Percentiles rank a stretch among this genome's conserved stretches.
Conservation (phyloP, 148 eudicot species). For the Suaeda aralocaspica region DNA sequence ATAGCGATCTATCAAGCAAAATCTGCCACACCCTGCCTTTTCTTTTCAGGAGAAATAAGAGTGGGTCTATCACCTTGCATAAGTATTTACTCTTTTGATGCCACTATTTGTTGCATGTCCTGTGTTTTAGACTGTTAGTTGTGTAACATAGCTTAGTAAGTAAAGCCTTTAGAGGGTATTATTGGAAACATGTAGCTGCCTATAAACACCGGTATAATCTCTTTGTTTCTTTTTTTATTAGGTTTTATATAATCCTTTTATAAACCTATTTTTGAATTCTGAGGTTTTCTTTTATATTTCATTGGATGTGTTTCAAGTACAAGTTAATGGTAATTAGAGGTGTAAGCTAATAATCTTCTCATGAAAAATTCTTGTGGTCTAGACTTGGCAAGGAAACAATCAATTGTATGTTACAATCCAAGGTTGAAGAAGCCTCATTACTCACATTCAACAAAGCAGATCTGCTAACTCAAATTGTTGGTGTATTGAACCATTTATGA, state of each 20-base stretch:
- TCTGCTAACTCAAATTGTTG: neutral
- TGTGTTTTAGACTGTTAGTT: neutral
- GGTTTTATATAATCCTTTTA: neutral
- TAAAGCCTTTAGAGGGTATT: neutral
- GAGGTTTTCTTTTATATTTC: too few relatives aligned
- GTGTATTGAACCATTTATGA: too few relatives aligned
- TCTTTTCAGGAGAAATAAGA: neutral
- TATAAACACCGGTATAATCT: neutral
- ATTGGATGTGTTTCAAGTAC: neutral
- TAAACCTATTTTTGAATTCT: neutral
- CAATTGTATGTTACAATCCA: neutral
- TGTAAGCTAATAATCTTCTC: neutral
- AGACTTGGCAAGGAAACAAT: neutral
- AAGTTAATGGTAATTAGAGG: neutral
- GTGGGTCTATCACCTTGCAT: neutral
- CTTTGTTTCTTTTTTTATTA: neutral
- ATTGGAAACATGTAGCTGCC: neutral
- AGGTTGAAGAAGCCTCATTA: neutral
- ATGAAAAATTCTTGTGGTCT: neutral
- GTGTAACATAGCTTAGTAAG: neutral
- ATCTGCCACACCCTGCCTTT: neutral
- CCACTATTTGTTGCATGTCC: neutral
- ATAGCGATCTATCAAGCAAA: neutral
- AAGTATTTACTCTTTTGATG: slow-evolving; percentile 2
- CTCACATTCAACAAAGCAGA: neutral